A percentile compares a stretch with the other conserved stretches of the same genome.
Conservation (phyloP, 202 grass and related monocot species). For the Musa balbisiana region DNA sequence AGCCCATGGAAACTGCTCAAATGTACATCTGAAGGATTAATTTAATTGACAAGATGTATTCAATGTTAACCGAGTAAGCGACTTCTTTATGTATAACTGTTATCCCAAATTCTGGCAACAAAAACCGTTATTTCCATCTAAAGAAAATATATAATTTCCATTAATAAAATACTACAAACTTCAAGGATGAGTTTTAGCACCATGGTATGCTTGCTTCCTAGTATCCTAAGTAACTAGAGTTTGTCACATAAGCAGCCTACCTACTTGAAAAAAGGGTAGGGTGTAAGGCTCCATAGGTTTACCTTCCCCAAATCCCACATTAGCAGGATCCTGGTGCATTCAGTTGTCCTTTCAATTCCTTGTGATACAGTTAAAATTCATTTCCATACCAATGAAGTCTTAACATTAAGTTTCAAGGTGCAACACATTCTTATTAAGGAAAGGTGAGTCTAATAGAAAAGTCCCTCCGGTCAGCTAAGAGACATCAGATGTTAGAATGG, state of each 20-base stretch:
- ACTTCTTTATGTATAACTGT: background rate
- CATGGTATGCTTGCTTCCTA: too few relatives aligned
- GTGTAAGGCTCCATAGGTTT: too few relatives aligned
- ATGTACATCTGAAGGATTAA: background rate
- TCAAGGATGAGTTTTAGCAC: too few relatives aligned
- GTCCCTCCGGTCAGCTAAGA: background rate
- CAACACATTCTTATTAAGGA: background rate
- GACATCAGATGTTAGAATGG: background rate
- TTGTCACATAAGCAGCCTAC: too few relatives aligned
- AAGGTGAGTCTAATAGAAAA: background rate
- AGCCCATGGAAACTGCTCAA: background rate
- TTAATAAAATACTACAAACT: too few relatives aligned
- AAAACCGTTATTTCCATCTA: background rate
- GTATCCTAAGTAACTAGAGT: too few relatives aligned
- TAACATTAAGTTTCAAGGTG: too few relatives aligned
- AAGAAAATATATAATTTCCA: background rate
- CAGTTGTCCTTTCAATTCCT: background rate
- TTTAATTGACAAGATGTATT: background rate
- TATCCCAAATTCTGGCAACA: background rate
- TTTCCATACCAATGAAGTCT: background rate
- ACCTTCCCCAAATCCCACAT: background rate
- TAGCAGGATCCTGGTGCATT: background rate
- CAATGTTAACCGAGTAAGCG: background rate
- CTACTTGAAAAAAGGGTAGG: too few relatives aligned
- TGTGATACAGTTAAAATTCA: background rate